A percentile compares a stretch with the other conserved stretches of the same genome.
These are phyloP conservation scores for Didymella sp. DNA, from an alignment of 2,329 filamentous ascomycete genomes.

Conservation along the genomic window DNA sequence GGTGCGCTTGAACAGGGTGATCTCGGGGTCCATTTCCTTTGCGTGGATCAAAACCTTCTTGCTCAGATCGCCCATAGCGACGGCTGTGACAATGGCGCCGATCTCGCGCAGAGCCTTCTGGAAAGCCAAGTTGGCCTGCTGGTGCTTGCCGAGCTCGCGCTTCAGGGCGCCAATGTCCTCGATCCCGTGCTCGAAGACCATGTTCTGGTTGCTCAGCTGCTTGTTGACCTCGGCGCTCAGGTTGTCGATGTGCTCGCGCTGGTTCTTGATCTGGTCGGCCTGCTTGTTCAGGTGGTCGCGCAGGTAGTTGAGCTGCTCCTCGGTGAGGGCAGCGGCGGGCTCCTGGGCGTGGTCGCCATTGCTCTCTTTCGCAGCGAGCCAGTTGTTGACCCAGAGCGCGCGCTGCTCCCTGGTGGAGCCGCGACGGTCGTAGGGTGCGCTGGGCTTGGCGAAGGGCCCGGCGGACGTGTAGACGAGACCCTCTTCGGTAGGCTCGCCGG, in stretches of 20 bases:
- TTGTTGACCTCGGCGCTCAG: constrained; percentile 85
- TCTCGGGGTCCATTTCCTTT: constrained; percentile 97
- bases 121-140: constrained; percentile 98
- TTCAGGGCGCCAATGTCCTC: constrained; percentile 91
- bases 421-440: constrained; percentile 39
- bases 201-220: constrained; percentile 84
- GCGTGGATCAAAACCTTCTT: constrained; percentile 97
- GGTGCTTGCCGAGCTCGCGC: constrained; percentile 93
- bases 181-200: constrained; percentile 76
- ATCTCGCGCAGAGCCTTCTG: constrained; percentile 97
- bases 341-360: constrained; percentile 55
- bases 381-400: constrained; percentile 57
- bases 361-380: constrained; percentile 62
- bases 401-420: constrained; percentile 47
- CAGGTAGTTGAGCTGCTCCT: constrained; percentile 83
- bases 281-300: constrained; percentile 93
- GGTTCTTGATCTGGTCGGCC: constrained; percentile 87
- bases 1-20: constrained; percentile 95
- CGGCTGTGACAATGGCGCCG: constrained; percentile 94
- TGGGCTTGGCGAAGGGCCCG: constrained; percentile 43
- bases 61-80: constrained; percentile 92
- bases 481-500: constrained; percentile 67
- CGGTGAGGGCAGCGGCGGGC: constrained; percentile 67
- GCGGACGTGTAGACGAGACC: constrained; percentile 60
- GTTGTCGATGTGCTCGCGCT: constrained; percentile 83